phyloP scores from a whole-genome alignment of 768 basidiomycete genomes.

The Suillus ampliporus region DNA sequence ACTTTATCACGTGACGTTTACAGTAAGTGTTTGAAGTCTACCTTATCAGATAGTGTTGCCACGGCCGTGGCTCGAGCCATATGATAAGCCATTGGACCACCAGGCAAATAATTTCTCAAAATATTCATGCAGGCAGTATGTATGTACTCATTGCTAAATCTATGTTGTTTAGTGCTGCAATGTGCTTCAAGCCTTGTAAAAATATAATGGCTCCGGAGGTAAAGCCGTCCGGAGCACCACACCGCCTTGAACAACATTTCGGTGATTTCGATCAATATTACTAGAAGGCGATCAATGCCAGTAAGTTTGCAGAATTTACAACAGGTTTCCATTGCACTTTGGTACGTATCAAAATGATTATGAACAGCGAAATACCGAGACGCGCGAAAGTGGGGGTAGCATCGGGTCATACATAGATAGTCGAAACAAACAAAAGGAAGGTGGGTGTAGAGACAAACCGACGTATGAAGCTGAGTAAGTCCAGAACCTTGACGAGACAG shows the following conservation, averaged over 20 bases:
- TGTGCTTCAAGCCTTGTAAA: no score
- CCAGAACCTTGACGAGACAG: slow-evolving; percentile 2
- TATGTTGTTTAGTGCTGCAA: no score
- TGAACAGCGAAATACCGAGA: slow-evolving; percentile 18
- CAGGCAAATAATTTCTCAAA: no score
- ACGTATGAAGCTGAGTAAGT: slow-evolving; percentile 7
- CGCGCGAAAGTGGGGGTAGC: slow-evolving; percentile 12
- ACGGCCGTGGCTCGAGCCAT: no score
- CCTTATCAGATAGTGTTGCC: no score
- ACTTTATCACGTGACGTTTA: slow-evolving; percentile 10
- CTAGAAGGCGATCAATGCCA: background rate
- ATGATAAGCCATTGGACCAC: no score
- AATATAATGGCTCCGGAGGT: no score
- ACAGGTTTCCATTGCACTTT: slow-evolving; percentile 20
- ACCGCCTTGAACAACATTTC: no score
- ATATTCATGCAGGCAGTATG: no score
- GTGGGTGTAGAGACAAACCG: slow-evolving; percentile 10
- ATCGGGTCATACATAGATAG: slow-evolving; percentile 19
- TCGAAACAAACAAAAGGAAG: slow-evolving; percentile 13
- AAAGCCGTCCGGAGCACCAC: no score
- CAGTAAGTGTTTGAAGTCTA: background rate
- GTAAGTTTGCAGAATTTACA: slow-evolving; percentile 21
- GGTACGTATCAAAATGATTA: slow-evolving; percentile 20
- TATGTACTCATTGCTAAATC: no score
- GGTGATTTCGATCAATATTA: no score